Conservation (phyloP, 345 rosid genomes). For the Brassica rapa region DNA sequence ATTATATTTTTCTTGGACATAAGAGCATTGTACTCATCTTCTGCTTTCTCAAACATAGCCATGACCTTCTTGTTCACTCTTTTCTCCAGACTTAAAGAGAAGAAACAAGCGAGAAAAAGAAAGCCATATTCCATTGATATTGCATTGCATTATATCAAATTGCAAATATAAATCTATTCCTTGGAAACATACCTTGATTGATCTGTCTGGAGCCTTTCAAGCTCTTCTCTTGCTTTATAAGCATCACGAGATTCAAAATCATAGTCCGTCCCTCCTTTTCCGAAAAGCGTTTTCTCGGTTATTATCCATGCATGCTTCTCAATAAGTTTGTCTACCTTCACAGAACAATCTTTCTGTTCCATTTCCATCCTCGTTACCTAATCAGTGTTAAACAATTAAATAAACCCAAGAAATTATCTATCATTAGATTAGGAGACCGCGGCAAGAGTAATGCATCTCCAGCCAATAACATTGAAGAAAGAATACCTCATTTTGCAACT, state of each 20-base stretch:
- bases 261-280: conserved; percentile 89
- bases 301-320: conserved; percentile 94
- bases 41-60: conserved; percentile 98
- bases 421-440: neutral
- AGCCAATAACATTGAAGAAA: neutral
- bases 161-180: conserved; percentile 12
- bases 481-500: conserved; percentile 89
- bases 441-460: neutral
- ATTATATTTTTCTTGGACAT: conserved; percentile 82
- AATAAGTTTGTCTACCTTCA: conserved; percentile 73
- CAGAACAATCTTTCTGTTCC: conserved; percentile 82
- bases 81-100: conserved; percentile 70
- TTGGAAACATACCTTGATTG: conserved; percentile 64
- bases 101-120: neutral
- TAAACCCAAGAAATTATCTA: conserved; percentile 4
- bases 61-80: conserved; percentile 97
- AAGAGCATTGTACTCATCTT: conserved; percentile 86
- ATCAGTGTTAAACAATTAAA: conserved; percentile 2
- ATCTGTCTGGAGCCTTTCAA: conserved; percentile 74
- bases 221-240: conserved; percentile 71
- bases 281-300: conserved; percentile 85
- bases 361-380: conserved; percentile 81
- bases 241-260: conserved; percentile 81
- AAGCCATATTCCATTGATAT: neutral
- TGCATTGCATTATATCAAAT: conserved; percentile 2